phyloP scores from a whole-genome alignment of 345 rosid genomes.

The Jatropha curcas region DNA sequence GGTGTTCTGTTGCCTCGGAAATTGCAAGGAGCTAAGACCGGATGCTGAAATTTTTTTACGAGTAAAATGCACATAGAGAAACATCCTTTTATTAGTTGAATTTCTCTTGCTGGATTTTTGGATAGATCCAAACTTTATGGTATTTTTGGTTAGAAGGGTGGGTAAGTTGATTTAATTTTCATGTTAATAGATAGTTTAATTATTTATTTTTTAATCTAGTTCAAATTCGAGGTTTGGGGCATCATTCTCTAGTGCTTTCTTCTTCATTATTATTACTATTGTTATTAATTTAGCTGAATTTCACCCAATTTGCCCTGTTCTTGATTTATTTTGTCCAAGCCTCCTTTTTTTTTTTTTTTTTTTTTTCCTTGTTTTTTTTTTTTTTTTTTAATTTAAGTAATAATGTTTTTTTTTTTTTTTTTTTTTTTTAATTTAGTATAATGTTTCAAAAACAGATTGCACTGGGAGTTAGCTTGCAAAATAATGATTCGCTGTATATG shows the following conservation, averaged over 20 bases:
- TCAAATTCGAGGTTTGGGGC: not conserved
- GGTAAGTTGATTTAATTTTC: not conserved
- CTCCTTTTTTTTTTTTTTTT: no score
- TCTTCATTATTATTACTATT: not conserved
- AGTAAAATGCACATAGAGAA: not conserved
- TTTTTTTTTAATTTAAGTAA: no score
- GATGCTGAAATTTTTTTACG: not conserved
- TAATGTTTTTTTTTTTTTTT: no score
- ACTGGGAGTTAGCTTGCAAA: not conserved
- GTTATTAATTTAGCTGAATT: not conserved
- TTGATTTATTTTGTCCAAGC: not conserved
- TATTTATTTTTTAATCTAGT: not conserved
- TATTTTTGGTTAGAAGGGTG: not conserved
- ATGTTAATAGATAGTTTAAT: not conserved
- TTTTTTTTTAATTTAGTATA: no score
- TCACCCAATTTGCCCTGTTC: not conserved
- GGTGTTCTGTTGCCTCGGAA: not conserved
- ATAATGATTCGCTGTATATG: not conserved
- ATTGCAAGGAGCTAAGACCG: not conserved
- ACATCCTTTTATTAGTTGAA: not conserved
- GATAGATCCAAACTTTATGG: slow-evolving; percentile 1
- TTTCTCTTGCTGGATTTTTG: not conserved
- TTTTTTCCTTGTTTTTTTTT: no score
- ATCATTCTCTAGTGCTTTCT: no score
- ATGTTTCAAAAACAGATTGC: no score